These are phyloP conservation scores for Adansonia madagascariensis DNA, from an alignment of 441 rosid species.

Conservation along the genomic window DNA sequence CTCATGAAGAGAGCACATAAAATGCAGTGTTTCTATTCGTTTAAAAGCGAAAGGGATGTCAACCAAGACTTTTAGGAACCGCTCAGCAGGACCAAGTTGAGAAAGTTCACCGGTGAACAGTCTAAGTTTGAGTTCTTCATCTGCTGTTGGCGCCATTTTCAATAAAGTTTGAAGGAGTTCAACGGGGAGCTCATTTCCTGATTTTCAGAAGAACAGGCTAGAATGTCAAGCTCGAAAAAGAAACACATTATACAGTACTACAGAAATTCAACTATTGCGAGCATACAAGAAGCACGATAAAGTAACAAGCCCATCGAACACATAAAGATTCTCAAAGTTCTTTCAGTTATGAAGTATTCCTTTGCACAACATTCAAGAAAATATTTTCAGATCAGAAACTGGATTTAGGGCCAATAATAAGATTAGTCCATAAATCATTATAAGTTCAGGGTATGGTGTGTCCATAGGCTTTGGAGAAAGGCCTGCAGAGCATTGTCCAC, in stretches of 20 bases:
- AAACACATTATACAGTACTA: background rate
- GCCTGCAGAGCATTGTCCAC: background rate
- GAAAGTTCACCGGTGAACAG: constrained; percentile 72
- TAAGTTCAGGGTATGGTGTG: background rate
- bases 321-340: constrained; percentile 16
- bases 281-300: background rate
- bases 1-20: constrained; percentile 81
- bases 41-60: constrained; percentile 85
- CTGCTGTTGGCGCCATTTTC: constrained; percentile 90
- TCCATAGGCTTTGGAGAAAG: background rate
- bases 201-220: constrained; percentile 37
- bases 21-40: constrained; percentile 77
- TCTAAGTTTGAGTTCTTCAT: constrained; percentile 93
- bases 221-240: constrained; percentile 25
- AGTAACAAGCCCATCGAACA: background rate
- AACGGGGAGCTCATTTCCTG: constrained; percentile 89
- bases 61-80: constrained; percentile 79
- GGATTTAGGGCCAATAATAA: background rate
- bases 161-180: constrained; percentile 82
- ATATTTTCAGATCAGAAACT: background rate
- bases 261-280: background rate
- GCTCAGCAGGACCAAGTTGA: constrained; percentile 86
- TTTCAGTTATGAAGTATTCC: background rate
- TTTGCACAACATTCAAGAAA: background rate
- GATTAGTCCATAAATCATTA: background rate